Evolutionary conservation across 2,329 filamentous ascomycete species (phyloP).

Genomic region (Bipolaris gigantea): DNA sequence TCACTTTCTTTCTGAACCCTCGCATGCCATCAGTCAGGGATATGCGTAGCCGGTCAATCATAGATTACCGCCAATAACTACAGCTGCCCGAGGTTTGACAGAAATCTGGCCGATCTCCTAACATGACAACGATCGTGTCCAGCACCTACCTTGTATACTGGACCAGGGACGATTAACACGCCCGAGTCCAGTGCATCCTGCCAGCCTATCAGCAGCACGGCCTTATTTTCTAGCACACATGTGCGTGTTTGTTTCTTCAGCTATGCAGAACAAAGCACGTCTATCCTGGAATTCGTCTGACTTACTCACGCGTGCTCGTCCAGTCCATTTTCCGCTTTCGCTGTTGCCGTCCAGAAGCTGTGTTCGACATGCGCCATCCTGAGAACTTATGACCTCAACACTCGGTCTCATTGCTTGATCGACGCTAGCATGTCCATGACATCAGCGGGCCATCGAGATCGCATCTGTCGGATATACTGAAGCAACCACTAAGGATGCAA

Average conservation of each 20-base stretch:
- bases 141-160: neutral
- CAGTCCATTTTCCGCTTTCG: neutral
- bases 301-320: neutral
- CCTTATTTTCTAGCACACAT: neutral
- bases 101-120: neutral
- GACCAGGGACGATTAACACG: neutral
- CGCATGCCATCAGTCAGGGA: neutral
- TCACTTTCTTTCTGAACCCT: neutral
- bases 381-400: neutral
- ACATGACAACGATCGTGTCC: neutral
- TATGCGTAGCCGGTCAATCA: neutral
- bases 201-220: neutral
- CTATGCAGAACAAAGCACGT: neutral
- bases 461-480: neutral
- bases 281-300: neutral
- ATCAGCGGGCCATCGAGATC: slow-evolving; percentile 9
- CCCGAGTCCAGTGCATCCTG: neutral
- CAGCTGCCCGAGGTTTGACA: neutral
- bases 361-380: neutral
- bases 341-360: too few relatives aligned
- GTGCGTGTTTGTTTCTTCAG: neutral
- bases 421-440: slow-evolving; percentile 12
- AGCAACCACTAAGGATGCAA: slow-evolving; percentile 7
- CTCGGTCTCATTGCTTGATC: slow-evolving; percentile 8
- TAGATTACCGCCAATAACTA: neutral